Percentiles rank a stretch among this genome's conserved stretches.
phyloP scores from a whole-genome alignment of 2,329 filamentous ascomycete species.

The Pseudogymnoascus sp. region DNA sequence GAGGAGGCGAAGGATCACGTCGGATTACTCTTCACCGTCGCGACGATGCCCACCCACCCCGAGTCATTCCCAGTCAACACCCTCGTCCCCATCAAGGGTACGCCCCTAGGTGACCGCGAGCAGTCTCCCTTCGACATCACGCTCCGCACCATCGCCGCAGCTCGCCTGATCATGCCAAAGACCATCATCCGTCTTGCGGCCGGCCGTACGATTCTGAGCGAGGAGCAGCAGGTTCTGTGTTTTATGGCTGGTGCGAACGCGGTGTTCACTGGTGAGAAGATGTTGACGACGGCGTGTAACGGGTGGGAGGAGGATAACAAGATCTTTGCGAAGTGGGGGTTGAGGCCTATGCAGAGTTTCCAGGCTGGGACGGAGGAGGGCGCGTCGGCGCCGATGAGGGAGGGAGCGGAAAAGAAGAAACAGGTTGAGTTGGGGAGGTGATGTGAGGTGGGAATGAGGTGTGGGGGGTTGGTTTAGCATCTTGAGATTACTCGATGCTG shows the following conservation, averaged over 20 bases:
- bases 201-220: constrained; percentile 71
- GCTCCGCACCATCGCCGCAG: constrained; percentile 75
- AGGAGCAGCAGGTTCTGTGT: constrained; percentile 82
- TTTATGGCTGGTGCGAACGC: constrained; percentile 89
- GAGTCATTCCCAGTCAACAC: constrained; percentile 91
- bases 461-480: not conserved
- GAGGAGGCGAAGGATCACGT: constrained; percentile 73
- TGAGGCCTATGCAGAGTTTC: constrained; percentile 60
- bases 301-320: constrained; percentile 81
- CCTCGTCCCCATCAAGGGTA: constrained; percentile 83
- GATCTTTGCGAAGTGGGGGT: constrained; percentile 77
- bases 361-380: constrained; percentile 23
- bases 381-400: constrained; percentile 14
- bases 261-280: constrained; percentile 93
- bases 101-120: constrained; percentile 67
- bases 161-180: constrained; percentile 70
- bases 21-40: constrained; percentile 73
- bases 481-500: not conserved
- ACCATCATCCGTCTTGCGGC: constrained; percentile 85
- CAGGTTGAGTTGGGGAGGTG: not conserved
- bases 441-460: not conserved
- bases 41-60: constrained; percentile 71
- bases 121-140: constrained; percentile 70
- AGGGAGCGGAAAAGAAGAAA: constrained; percentile 9
- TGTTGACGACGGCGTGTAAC: constrained; percentile 86